A percentile compares a stretch with the other conserved stretches of the same genome.
These are phyloP conservation scores for Yueomyces sp. DNA, from an alignment of 1,139 yeast species.

Conservation along the genomic window DNA sequence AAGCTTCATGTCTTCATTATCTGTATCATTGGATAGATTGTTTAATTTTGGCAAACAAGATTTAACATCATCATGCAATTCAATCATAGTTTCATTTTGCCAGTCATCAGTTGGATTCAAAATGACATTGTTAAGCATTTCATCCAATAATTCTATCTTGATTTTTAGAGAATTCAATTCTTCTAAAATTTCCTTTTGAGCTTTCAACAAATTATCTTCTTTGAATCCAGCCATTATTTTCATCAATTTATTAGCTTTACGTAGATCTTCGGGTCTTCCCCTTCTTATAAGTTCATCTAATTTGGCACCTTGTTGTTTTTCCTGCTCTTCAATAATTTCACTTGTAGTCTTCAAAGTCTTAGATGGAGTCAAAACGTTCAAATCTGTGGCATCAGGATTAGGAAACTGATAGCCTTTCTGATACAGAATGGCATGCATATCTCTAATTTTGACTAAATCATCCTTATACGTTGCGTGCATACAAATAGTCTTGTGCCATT, in stretches of 20 bases:
- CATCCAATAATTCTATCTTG: slow-evolving; percentile 38
- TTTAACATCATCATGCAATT: slow-evolving; percentile 62
- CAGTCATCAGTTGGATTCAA: slow-evolving; percentile 41
- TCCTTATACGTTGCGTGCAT: slow-evolving; percentile 79
- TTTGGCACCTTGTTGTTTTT: slow-evolving; percentile 86
- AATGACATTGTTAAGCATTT: slow-evolving; percentile 77
- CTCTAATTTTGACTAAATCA: slow-evolving; percentile 81
- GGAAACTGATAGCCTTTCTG: slow-evolving; percentile 87
- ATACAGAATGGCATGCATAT: slow-evolving; percentile 80
- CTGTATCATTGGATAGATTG: slow-evolving; percentile 59
- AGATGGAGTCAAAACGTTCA: slow-evolving; percentile 80
- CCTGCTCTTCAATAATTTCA: slow-evolving; percentile 83
- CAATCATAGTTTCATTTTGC: slow-evolving; percentile 57
- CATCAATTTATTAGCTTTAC: slow-evolving; percentile 90
- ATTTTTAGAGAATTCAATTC: slow-evolving; percentile 74
- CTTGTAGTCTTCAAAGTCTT: slow-evolving; percentile 77
- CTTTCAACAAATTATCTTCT: slow-evolving; percentile 52
- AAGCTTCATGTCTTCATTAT: slow-evolving; percentile 51
- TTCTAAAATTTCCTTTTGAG: slow-evolving; percentile 64
- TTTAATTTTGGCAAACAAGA: slow-evolving; percentile 76
- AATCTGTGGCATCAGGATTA: slow-evolving; percentile 75
- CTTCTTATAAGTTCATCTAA: slow-evolving; percentile 87
- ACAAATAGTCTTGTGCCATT: slow-evolving; percentile 93
- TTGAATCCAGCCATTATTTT: slow-evolving; percentile 94
- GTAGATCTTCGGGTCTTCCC: slow-evolving; percentile 87